A percentile compares a stretch with the other conserved stretches of the same genome.
Conservation (phyloP, 306 rosid species). For the Lagenaria siceraria region DNA sequence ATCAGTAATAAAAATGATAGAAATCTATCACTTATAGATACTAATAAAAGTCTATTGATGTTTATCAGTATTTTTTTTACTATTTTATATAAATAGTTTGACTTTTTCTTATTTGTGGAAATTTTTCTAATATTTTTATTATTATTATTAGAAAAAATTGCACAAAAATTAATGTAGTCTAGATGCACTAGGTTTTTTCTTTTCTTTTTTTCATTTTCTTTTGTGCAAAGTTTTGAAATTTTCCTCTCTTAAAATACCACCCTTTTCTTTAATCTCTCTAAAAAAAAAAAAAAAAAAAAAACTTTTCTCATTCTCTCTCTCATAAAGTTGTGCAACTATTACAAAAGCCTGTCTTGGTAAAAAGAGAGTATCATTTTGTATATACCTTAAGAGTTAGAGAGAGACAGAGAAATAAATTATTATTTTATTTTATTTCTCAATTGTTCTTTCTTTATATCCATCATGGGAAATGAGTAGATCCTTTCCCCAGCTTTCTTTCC, state of each 20-base stretch:
- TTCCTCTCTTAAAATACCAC: slow-evolving; percentile 14
- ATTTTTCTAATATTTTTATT: no score
- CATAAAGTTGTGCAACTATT: slow-evolving; percentile 29
- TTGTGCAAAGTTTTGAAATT: slow-evolving; percentile 16
- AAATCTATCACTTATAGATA: no score
- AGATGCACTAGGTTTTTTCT: no score
- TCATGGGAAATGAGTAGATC: slow-evolving; percentile 36
- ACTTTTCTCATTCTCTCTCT: slow-evolving; percentile 34
- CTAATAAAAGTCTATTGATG: no score
- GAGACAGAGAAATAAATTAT: neutral
- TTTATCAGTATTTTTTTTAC: no score
- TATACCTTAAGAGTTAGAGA: neutral
- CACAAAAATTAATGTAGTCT: no score
- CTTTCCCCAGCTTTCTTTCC: slow-evolving; percentile 31
- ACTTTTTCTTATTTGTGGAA: no score
- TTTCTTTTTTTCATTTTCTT: neutral
- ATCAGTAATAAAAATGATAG: no score
- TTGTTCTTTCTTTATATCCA: slow-evolving; percentile 1
- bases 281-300: neutral
- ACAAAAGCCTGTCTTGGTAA: slow-evolving; percentile 28
- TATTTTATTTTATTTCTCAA: neutral
- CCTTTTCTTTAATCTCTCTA: slow-evolving; percentile 24
- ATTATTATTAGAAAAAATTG: no score
- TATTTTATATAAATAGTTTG: no score
- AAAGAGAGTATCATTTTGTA: slow-evolving; percentile 46